Evolutionary conservation across 768 basidiomycete genomes (phyloP), one percentile per base, ranked within the genome.

Genomic region (Naematelia aurantialba): DNA sequence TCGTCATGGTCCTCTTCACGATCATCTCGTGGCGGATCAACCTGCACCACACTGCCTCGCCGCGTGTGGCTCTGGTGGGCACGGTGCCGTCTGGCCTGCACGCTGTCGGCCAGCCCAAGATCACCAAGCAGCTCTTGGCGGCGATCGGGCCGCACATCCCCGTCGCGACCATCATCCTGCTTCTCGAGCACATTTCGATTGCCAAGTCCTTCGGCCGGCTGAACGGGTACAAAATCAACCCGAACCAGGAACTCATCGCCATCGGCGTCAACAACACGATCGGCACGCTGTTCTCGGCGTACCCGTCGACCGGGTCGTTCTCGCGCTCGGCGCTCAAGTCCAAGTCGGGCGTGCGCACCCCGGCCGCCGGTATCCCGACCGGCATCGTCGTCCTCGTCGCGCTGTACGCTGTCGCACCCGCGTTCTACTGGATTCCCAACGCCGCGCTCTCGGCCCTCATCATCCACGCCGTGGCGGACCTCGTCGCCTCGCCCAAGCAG

Each of bases 251-350:
- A 76, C 82, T 97, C 50, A 89, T 97, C 67, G 92, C 94, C 44
- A 97, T 99, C 66, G 94, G 94, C n/a, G 90, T 98, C 19, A 89
- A 91, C 17, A 94, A 94, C 77, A 89, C 89, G 1, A 72, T 96
- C 62, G 94, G 94, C 2, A 87, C 89, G 14, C 80, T 89, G 66
- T 97, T 99, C 76, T 83, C 79, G 53, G 94, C 92, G 0, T 98
- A 96, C 76, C 93, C 96, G 8, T 90, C 94, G 0, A 99, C 96
- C 12, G 96, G 96, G 1, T 97, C 93, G 0, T 99, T 99, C 83
- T 96, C 93, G 39, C 89, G 96, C n/a, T 89, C 92, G 2, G 96
- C 96, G 1, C 81, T 99, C 72, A 92, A 96, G 78, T 85, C 89
- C 27, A 97, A 94, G 77, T 93, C 90, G 0, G 96, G 96, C 49